Conservation (phyloP, 306 rosid species). For the Trifolium dubium region DNA sequence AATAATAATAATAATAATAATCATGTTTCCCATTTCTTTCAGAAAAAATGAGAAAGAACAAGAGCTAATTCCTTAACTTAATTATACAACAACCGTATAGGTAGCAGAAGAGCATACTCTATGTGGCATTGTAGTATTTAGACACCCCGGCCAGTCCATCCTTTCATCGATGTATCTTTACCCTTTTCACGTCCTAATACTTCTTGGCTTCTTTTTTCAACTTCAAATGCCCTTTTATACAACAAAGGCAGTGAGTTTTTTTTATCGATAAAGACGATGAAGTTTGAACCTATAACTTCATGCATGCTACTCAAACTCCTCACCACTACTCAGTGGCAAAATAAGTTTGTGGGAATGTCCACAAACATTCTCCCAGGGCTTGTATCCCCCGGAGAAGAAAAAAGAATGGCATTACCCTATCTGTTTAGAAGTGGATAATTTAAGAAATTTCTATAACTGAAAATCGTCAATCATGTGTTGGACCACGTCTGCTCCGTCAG, state of each 20-base stretch:
- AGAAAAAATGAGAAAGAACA: background rate
- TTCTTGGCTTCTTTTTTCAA: constrained; percentile 2
- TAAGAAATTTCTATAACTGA: constrained; percentile 45
- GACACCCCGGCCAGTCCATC: background rate
- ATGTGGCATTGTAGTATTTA: constrained; percentile 11
- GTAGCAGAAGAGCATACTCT: background rate
- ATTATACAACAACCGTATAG: background rate
- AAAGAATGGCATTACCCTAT: constrained; percentile 16
- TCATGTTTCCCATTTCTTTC: background rate
- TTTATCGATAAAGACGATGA: background rate
- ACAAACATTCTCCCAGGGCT: constrained; percentile 1
- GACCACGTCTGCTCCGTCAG: constrained; percentile 80
- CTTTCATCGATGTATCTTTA: background rate
- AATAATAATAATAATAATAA: background rate
- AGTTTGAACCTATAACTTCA: background rate
- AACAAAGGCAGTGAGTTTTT: background rate
- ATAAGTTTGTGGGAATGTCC: constrained; percentile 5
- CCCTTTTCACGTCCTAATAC: constrained; percentile 8
- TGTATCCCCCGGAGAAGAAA: background rate
- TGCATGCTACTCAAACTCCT: background rate
- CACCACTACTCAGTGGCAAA: background rate
- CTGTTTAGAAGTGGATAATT: background rate
- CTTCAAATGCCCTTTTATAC: background rate
- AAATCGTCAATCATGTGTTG: constrained; percentile 85
- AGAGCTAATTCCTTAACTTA: constrained; percentile 1